These are phyloP conservation scores for Talaromyces pinophilus DNA, from an alignment of 2,329 filamentous ascomycete species.

Conservation along the genomic window DNA sequence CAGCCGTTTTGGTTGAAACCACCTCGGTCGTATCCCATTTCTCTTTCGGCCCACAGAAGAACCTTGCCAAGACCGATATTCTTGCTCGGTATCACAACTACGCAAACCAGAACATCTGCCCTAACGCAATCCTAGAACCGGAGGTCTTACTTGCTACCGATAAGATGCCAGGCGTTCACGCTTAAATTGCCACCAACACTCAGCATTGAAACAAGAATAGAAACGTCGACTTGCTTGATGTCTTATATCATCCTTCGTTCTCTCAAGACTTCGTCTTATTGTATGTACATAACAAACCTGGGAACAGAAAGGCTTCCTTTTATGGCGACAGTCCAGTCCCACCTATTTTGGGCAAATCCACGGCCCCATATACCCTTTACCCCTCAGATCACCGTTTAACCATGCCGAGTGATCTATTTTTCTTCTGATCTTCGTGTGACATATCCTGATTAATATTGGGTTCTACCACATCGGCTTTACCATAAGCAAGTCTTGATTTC, in stretches of 20 bases:
- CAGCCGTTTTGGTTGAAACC: slow-evolving; percentile 21
- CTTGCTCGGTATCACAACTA: slow-evolving; percentile 23
- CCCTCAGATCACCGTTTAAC: no score
- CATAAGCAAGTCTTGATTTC: neutral
- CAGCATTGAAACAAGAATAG: neutral
- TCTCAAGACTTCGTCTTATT: neutral
- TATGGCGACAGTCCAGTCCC: neutral
- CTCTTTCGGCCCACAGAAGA: slow-evolving; percentile 22
- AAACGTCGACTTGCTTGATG: neutral
- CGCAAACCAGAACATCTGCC: slow-evolving; percentile 19
- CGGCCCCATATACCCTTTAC: neutral
- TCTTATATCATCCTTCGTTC: neutral
- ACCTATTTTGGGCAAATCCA: neutral
- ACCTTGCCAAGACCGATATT: slow-evolving; percentile 22
- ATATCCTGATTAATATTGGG: neutral
- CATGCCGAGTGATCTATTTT: neutral
- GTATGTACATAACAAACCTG: neutral
- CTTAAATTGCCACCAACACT: neutral
- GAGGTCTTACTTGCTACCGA: slow-evolving; percentile 15
- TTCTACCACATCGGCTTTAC: neutral
- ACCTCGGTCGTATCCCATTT: slow-evolving; percentile 23
- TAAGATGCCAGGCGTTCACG: slow-evolving; percentile 4
- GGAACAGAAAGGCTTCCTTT: neutral
- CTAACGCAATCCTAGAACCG: slow-evolving; percentile 18
- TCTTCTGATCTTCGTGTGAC: neutral